Evolutionary conservation across 106 monocot species (phyloP), one percentile per base, ranked within the genome.

Genomic region (Acorus gramineus): DNA sequence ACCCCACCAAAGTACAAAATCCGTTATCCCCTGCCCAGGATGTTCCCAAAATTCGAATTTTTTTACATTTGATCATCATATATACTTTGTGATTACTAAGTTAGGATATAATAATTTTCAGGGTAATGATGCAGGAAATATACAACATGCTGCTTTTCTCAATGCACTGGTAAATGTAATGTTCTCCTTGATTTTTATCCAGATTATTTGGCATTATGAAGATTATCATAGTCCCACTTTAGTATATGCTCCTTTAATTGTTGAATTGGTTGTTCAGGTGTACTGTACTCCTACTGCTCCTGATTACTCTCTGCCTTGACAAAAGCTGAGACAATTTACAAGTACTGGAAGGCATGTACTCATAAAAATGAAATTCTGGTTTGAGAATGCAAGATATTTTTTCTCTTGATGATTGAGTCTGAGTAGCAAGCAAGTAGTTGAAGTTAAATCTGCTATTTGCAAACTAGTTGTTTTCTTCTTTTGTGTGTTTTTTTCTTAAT

Each of bases 261-360:
- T 8, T 48, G 7, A 49, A 10, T 60, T 70, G 6, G 60, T 53
- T 57, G 6, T 65, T 7, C 52, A 95, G 95, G 90, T 95, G 56
- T 90, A 95, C 55, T 90, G 90, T 78, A 95, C 95, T 49, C 90
- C 85, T 77, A 90, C 84, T 52, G 66, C 79, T 55, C 90, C 95
- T 72, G 87, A 95, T 74, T 95, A 95, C 64, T 82, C 90, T 2
- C 95, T 95, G 62, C 95, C 95, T 67, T 95, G 95, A 90, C 95
- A 95, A 73, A 95, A 90, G 49, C 90, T 87, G 81, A 82, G 86
- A 80, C 95, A 95, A 61, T 85, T 53, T 72, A 82, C 95, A 52
- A 87, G 86, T 72, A 90, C 90, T 47, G 90, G 90, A 74, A 95
- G 90, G 95, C 71, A 85, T 76, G 78, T 64, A 46, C 72, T 52